Conservation (phyloP, 1,139 yeast genomes). For the Debaryomycetaceae sp. region DNA sequence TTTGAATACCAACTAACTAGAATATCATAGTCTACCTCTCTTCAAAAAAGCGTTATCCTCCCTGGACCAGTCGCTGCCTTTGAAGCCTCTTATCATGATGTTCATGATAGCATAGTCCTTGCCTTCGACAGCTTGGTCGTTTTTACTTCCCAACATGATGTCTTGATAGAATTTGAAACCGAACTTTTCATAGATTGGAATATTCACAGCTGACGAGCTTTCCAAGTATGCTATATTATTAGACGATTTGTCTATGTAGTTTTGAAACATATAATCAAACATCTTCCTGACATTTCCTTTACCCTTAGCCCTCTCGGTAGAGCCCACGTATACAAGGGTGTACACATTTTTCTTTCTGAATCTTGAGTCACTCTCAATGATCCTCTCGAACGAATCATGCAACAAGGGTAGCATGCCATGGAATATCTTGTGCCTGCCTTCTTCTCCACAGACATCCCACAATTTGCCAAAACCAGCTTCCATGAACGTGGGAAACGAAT, state of each 20-base stretch:
- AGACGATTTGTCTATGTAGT: constrained; percentile 45
- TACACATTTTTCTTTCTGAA: constrained; percentile 41
- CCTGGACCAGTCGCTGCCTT: constrained; percentile 38
- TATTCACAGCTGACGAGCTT: constrained; percentile 49
- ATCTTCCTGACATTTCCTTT: constrained; percentile 62
- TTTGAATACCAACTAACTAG: background rate
- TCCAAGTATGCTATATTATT: constrained; percentile 52
- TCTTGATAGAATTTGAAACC: constrained; percentile 52
- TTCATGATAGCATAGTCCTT: constrained; percentile 53
- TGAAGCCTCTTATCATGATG: constrained; percentile 52
- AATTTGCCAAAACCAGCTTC: constrained; percentile 56
- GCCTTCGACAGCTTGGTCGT: constrained; percentile 33
- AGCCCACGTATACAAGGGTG: constrained; percentile 62
- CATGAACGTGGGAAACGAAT: constrained; percentile 48
- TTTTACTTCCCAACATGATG: constrained; percentile 45
- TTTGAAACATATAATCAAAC: constrained; percentile 53
- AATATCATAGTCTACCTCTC: background rate
- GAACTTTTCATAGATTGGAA: constrained; percentile 56
- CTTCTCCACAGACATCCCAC: constrained; percentile 49
- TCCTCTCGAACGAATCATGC: constrained; percentile 47
- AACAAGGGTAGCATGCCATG: constrained; percentile 55
- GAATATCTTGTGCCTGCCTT: constrained; percentile 54
- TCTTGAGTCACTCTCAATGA: constrained; percentile 28
- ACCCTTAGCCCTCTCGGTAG: constrained; percentile 57
- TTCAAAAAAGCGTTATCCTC: constrained; percentile 12